A percentile compares a stretch with the other conserved stretches of the same genome.
phyloP scores from a whole-genome alignment of 306 rosid genomes.

The Gillenia trifoliata region DNA sequence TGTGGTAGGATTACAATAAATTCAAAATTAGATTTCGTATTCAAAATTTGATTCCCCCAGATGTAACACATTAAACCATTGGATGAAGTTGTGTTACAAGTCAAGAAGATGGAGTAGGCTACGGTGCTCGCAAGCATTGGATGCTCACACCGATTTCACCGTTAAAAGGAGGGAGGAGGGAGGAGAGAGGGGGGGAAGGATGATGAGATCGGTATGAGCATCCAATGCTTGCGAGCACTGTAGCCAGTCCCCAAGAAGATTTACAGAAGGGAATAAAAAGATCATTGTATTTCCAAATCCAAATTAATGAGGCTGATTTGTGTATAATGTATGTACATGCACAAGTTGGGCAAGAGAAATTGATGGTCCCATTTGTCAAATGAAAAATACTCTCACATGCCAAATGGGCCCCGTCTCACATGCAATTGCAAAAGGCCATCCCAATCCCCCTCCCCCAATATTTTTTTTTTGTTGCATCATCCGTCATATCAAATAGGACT shows the following conservation, averaged over 20 bases:
- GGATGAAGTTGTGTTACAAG: neutral
- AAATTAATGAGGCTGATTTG: neutral
- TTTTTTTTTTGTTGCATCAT: neutral
- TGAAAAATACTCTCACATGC: constrained; percentile 31
- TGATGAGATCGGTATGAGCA: no score
- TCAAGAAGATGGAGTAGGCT: neutral
- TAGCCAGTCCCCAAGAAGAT: no score
- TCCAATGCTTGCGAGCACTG: no score
- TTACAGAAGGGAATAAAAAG: neutral
- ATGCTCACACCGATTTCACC: no score
- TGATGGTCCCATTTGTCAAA: constrained; percentile 5
- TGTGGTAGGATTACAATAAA: no score
- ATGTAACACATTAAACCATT: neutral
- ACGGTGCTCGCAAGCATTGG: no score
- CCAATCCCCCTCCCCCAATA: neutral
- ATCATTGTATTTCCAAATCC: neutral
- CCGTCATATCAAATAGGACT: neutral
- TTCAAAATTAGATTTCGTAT: no score
- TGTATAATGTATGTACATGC: neutral
- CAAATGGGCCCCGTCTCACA: constrained; percentile 25
- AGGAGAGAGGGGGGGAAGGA: no score
- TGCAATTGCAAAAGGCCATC: neutral
- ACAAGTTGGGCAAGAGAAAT: neutral
- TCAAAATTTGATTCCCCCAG: no score
- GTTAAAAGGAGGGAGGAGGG: no score